These are phyloP conservation scores for Capsicum chinense DNA, from an alignment of 257 asterid genomes.

Conservation along the genomic window DNA sequence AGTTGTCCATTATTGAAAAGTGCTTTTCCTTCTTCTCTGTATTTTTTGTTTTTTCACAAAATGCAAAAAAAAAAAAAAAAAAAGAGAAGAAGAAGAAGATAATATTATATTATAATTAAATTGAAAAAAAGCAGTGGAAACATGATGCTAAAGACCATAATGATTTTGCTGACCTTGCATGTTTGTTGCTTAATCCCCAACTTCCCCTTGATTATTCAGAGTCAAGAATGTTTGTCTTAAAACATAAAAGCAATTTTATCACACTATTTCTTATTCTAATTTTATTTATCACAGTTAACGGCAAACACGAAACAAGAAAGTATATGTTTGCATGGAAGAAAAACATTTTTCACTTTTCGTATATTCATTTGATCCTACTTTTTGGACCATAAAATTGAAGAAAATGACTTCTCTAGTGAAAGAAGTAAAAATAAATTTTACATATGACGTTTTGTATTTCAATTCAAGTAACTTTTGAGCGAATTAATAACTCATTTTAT, in stretches of 20 bases:
- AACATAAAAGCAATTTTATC: neutral
- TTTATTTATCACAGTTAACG: neutral
- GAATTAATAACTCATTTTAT: no score
- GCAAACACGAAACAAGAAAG: no score
- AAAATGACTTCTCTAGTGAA: no score
- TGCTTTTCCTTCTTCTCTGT: neutral
- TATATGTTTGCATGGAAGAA: no score
- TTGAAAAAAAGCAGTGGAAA: slow-evolving; percentile 1
- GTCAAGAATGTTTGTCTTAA: slow-evolving; percentile 4
- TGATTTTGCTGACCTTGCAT: slow-evolving; percentile 26
- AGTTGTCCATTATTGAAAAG: neutral
- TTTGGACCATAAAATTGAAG: no score
- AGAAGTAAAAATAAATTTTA: no score
- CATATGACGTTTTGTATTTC: no score
- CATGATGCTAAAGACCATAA: slow-evolving; percentile 19
- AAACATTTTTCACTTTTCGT: no score
- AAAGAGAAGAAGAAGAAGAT: no score
- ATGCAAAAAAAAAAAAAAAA: neutral
- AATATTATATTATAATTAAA: neutral
- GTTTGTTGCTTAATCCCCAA: slow-evolving; percentile 22
- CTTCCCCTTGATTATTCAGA: neutral
- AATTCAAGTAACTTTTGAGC: no score
- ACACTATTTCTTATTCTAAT: neutral
- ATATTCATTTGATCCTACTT: no score
- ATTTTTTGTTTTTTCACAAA: neutral